A percentile compares a stretch with the other conserved stretches of the same genome.
Conservation (phyloP, 2,329 filamentous ascomycete species). For the Hymenotorrendiella dingleyae region DNA sequence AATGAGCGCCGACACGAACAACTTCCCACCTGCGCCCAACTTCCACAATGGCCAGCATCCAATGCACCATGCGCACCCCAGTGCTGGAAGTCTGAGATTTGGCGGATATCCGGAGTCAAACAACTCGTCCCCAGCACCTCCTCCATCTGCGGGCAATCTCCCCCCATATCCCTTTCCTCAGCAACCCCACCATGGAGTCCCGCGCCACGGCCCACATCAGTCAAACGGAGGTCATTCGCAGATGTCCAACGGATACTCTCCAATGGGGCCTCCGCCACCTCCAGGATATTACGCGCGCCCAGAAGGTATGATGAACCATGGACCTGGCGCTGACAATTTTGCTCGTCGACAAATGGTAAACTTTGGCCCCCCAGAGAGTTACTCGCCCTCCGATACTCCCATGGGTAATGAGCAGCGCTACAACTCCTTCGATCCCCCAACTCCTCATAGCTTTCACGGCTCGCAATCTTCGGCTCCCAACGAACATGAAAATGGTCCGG, state of each 20-base stretch:
- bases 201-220: slow-evolving; percentile 17
- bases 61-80: slow-evolving; percentile 48
- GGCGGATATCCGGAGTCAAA: slow-evolving; percentile 49
- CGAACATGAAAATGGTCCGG: slow-evolving; percentile 33
- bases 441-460: slow-evolving; percentile 56
- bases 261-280: slow-evolving; percentile 22
- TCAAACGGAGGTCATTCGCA: slow-evolving; percentile 19
- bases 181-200: slow-evolving; percentile 9
- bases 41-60: slow-evolving; percentile 26
- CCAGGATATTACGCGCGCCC: slow-evolving; percentile 21
- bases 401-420: slow-evolving; percentile 19
- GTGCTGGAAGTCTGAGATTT: slow-evolving; percentile 51
- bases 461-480: slow-evolving; percentile 51
- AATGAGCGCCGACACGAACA: slow-evolving; percentile 11
- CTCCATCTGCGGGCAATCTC: slow-evolving; percentile 41
- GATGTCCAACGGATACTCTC: slow-evolving; percentile 25
- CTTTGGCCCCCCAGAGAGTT: slow-evolving; percentile 31
- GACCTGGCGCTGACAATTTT: slow-evolving; percentile 16
- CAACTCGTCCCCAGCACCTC: slow-evolving; percentile 51
- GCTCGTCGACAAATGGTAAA: slow-evolving; percentile 26
- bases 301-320: slow-evolving; percentile 20
- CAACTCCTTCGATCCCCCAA: slow-evolving; percentile 43
- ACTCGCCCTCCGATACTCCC: slow-evolving; percentile 30
- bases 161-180: slow-evolving; percentile 27
- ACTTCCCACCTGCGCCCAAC: slow-evolving; percentile 15